Evolutionary conservation across 202 grass and related monocot species (phyloP).

Genomic region (Setaria viridis): DNA sequence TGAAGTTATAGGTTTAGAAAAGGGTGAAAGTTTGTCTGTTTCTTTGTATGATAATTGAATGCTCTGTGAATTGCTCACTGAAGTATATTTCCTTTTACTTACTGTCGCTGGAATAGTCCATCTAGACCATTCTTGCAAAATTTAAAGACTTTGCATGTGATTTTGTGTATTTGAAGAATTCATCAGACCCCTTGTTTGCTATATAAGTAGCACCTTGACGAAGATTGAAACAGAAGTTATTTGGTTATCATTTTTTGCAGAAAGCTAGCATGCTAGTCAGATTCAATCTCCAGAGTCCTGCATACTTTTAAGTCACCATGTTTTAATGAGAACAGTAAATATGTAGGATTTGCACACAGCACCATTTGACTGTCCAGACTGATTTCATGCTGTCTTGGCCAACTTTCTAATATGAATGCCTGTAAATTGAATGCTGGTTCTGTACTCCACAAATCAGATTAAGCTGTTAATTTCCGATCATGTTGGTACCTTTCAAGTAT

Average conservation of each 20-base stretch:
- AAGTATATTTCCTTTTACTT: neutral
- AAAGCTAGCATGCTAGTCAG: neutral
- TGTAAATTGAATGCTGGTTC: slow-evolving; percentile 3
- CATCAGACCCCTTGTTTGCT: neutral
- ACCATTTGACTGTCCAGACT: neutral
- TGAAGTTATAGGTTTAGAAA: neutral
- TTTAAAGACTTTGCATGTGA: neutral
- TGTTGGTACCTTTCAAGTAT: neutral
- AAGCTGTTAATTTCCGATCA: slow-evolving; percentile 13
- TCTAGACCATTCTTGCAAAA: neutral
- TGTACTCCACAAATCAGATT: neutral
- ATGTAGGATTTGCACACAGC: neutral
- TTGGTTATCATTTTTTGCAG: neutral
- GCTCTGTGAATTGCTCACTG: slow-evolving; percentile 4
- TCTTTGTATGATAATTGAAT: neutral
- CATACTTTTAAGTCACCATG: neutral
- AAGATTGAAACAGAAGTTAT: neutral
- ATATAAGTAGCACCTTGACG: neutral
- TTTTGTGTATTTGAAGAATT: neutral
- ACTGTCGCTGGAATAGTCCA: neutral
- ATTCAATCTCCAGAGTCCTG: neutral
- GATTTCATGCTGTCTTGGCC: slow-evolving; percentile 14
- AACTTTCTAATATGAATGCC: neutral
- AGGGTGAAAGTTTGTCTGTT: neutral
- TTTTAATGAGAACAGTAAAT: neutral